phyloP scores from a whole-genome alignment of 2,329 filamentous ascomycete species.

The Trichoderma hamatum region DNA sequence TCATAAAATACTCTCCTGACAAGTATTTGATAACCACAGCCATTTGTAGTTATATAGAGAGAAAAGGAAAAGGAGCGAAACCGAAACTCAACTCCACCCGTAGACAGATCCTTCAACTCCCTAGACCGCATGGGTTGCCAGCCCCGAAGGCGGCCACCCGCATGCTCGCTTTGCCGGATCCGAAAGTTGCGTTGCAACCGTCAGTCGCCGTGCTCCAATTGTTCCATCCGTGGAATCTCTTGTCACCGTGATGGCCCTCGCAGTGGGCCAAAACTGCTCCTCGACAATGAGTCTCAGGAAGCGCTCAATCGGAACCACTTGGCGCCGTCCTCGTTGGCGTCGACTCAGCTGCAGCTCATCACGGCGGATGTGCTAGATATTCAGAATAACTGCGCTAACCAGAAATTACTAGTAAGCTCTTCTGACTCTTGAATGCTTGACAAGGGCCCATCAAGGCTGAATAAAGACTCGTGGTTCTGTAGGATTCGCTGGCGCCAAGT shows the following conservation, averaged over 20 bases:
- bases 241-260: not conserved
- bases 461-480: not conserved
- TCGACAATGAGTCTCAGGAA: not conserved
- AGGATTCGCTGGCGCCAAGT: conserved; percentile 10
- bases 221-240: conserved; percentile 18
- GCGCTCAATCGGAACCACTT: conserved; percentile 16
- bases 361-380: conserved; percentile 13
- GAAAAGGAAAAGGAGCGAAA: not conserved
- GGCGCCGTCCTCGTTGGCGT: conserved; percentile 5
- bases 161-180: conserved; percentile 20
- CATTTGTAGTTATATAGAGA: not conserved
- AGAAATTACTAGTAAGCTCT: conserved; percentile 11
- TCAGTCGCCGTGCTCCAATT: conserved; percentile 18
- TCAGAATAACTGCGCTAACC: conserved; percentile 6
- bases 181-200: conserved; percentile 23
- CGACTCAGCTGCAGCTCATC: conserved; percentile 15
- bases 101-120: not conserved
- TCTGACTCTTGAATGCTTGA: not conserved
- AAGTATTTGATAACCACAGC: not conserved
- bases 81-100: not conserved
- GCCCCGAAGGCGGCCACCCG: conserved; percentile 10
- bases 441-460: not conserved
- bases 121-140: conserved; percentile 12
- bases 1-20: not conserved
- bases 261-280: not conserved